Percentiles rank a stretch among this genome's conserved stretches.
These are phyloP conservation scores for Kwoniella heveanensis DNA, from an alignment of 768 basidiomycete genomes.

Conservation along the genomic window DNA sequence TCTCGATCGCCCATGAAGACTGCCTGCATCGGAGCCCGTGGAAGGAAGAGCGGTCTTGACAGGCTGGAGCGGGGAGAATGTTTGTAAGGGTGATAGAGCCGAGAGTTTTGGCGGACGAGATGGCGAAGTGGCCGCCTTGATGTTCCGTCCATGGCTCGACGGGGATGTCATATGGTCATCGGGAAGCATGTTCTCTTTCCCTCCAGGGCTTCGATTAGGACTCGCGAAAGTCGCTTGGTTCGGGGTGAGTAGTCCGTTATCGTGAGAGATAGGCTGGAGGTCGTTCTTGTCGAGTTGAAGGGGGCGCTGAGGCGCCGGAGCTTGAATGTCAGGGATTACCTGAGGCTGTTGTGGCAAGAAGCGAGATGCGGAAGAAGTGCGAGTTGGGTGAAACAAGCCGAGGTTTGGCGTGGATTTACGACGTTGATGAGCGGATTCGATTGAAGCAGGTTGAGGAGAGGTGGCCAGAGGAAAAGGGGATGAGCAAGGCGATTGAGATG, in stretches of 20 bases:
- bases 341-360: constrained; percentile 8
- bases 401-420: constrained; percentile 7
- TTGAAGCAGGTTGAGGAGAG: constrained; percentile 10
- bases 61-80: constrained; percentile 49
- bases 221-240: neutral
- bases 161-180: constrained; percentile 12
- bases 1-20: constrained; percentile 28
- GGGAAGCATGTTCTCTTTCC: constrained; percentile 17
- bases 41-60: constrained; percentile 15
- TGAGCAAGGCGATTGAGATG: neutral
- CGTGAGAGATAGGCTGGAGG: neutral
- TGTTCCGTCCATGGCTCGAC: constrained; percentile 16
- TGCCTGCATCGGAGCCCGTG: constrained; percentile 18
- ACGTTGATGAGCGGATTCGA: constrained; percentile 7
- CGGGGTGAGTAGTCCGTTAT: neutral
- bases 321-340: constrained; percentile 11
- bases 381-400: constrained; percentile 3
- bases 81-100: constrained; percentile 51
- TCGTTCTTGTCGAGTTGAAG: neutral
- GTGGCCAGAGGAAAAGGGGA: constrained; percentile 9
- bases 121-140: constrained; percentile 24
- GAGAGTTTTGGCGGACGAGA: constrained; percentile 37
- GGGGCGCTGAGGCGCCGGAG: constrained; percentile 6
- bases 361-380: constrained; percentile 3
- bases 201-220: neutral